Percentiles rank a stretch among this genome's conserved stretches.
Evolutionary conservation across 2,329 filamentous ascomycete species (phyloP).

Genomic region (Atkinsonella texensis): DNA sequence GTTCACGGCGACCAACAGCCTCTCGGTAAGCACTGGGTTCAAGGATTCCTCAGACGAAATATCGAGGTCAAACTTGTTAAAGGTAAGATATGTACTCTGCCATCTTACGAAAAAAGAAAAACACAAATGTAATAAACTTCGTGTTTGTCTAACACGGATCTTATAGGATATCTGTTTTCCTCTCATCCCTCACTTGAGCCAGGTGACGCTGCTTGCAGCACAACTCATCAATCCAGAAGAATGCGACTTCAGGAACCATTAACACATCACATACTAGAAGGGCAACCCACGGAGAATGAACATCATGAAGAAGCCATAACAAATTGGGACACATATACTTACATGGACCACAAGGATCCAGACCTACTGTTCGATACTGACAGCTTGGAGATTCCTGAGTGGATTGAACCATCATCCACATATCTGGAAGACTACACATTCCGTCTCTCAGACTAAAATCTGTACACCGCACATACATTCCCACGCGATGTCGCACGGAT

Average conservation of each 20-base stretch:
- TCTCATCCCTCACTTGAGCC: slow-evolving; percentile 4
- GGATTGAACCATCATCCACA: slow-evolving; percentile 6
- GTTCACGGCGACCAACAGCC: slow-evolving; percentile 7
- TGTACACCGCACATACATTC: neutral
- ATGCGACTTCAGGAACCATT: slow-evolving; percentile 6
- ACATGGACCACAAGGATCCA: slow-evolving; percentile 6
- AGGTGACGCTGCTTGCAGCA: slow-evolving; percentile 3
- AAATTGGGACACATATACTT: slow-evolving; percentile 6
- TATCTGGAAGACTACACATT: slow-evolving; percentile 6
- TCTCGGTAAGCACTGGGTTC: slow-evolving; percentile 9
- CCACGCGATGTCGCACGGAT: neutral
- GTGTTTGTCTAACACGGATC: neutral
- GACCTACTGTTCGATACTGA: slow-evolving; percentile 6
- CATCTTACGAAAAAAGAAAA: neutral
- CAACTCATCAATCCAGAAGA: slow-evolving; percentile 7
- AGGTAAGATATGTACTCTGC: slow-evolving; percentile 5
- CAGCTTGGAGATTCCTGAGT: slow-evolving; percentile 4
- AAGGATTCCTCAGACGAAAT: slow-evolving; percentile 9
- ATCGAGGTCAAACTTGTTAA: slow-evolving; percentile 7
- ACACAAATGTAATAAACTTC: neutral
- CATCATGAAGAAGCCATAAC: slow-evolving; percentile 7
- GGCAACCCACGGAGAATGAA: slow-evolving; percentile 6
- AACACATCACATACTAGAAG: slow-evolving; percentile 2
- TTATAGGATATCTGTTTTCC: slow-evolving; percentile 7
- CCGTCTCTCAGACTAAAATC: slow-evolving; percentile 3